Evolutionary conservation across 2,329 filamentous ascomycete genomes (phyloP), one percentile per base, ranked within the genome.

Genomic region (Fusarium anthophilum): DNA sequence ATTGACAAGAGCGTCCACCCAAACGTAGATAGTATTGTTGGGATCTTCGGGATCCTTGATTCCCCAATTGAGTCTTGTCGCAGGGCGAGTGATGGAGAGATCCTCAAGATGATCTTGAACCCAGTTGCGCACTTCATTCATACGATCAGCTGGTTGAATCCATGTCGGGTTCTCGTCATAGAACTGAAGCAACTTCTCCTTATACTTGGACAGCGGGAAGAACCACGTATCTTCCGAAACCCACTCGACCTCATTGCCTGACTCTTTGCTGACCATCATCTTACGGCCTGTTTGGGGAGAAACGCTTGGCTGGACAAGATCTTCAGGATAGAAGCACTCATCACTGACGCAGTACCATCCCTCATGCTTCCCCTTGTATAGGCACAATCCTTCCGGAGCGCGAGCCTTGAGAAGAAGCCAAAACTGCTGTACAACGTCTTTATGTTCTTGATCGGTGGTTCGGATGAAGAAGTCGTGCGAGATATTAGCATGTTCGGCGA

Each of bases 311-410:
- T 94, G 90, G 32, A 98, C 90, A 78, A 91, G 86, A 12, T 90
- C 90, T 60, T 92, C 89, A 1, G 96, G 94, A 80, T 98, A 98
- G 83, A 97, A 99, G 44, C 96, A 96, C 86, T 99, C 96, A 81
- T 99, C 96, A 81, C 94, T 95, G 61, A 99, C 92, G 63, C 93
- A 96, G 82, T 99, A 99, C 96, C 96, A 99, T 4, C 96, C 96
- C 80, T 94, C 91, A 78, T 98, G 96, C 76, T 93, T 94, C 17
- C 91, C 90, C 78, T 93, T 91, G 83, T 98, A 98, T 61, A 98
- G 92, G 69, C 93, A 91, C 14, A 93, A 92, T 53, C 89, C 87
- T 62, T 95, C 91, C 2, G 80, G 79, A 1, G 82, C 77, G 2
- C 77, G 69, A 39, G 83, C 77, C 78, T 92, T 88, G 67, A 99